These are phyloP conservation scores for Boletus speciosus DNA, from an alignment of 768 basidiomycete species.

Conservation along the genomic window DNA sequence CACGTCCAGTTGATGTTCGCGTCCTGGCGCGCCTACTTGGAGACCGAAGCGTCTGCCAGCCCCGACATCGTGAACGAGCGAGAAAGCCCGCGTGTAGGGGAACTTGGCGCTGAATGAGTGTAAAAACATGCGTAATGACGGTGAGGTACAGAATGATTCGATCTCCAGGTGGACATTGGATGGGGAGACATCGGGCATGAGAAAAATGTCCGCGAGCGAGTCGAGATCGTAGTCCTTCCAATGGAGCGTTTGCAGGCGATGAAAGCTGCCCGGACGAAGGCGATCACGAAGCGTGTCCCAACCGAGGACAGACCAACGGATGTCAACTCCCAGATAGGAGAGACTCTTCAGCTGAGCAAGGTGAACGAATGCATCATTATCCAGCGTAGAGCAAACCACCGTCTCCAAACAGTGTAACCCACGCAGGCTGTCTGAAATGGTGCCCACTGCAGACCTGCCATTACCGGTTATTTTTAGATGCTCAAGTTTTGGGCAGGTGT, in stretches of 20 bases:
- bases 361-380: conserved; percentile 22
- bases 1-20: conserved; percentile 11
- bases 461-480: conserved; percentile 23
- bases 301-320: conserved; percentile 22
- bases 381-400: conserved; percentile 18
- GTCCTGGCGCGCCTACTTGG: conserved; percentile 12
- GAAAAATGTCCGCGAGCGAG: conserved; percentile 16
- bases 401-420: conserved; percentile 12
- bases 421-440: conserved; percentile 15
- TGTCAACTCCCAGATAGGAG: conserved; percentile 17
- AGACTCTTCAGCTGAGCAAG: conserved; percentile 21
- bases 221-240: conserved; percentile 24
- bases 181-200: conserved; percentile 14
- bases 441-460: conserved; percentile 8
- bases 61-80: conserved; percentile 20
- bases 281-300: conserved; percentile 12
- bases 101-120: conserved; percentile 9
- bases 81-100: conserved; percentile 12
- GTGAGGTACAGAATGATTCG: conserved; percentile 21
- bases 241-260: conserved; percentile 11
- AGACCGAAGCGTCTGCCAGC: conserved; percentile 22
- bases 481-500: conserved; percentile 14
- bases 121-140: conserved; percentile 13
- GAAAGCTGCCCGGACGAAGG: conserved; percentile 11
- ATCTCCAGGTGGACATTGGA: conserved; percentile 16